phyloP scores from a whole-genome alignment of 2,329 filamentous ascomycete species.

The Ophiosphaerella korrae region DNA sequence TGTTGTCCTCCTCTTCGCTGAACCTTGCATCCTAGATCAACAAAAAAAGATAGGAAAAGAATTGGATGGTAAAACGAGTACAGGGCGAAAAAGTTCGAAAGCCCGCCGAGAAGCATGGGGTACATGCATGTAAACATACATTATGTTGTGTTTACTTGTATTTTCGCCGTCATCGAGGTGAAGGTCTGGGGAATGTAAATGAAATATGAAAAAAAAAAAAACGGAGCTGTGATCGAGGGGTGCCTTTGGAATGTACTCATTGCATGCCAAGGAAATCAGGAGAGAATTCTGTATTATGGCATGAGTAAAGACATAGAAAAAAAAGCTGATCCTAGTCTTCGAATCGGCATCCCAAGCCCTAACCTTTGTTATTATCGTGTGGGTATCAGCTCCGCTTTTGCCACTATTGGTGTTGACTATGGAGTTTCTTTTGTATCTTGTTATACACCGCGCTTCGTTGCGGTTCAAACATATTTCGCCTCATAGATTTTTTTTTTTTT shows the following conservation, averaged over 20 bases:
- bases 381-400: too few species aligned
- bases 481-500: background rate
- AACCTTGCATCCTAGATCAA: background rate
- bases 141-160: constrained; percentile 34
- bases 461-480: too few species aligned
- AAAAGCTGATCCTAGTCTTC: background rate
- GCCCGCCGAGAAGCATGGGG: constrained; percentile 16
- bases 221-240: constrained; percentile 29
- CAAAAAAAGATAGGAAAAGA: constrained; percentile 6
- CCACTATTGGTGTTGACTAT: background rate
- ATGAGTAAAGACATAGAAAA: background rate
- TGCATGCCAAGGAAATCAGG: background rate
- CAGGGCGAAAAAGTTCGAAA: constrained; percentile 19
- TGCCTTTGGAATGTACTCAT: constrained; percentile 30
- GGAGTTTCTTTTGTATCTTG: too few species aligned
- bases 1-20: constrained; percentile 23
- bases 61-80: constrained; percentile 25
- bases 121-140: constrained; percentile 34
- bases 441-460: too few species aligned
- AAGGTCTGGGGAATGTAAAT: constrained; percentile 43
- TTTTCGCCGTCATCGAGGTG: constrained; percentile 43
- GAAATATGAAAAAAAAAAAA: constrained; percentile 39
- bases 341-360: too few species aligned
- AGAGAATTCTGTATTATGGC: background rate
- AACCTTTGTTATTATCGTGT: too few species aligned